phyloP scores from a whole-genome alignment of 2,329 filamentous ascomycete genomes.

The Aureobasidium sp. region DNA sequence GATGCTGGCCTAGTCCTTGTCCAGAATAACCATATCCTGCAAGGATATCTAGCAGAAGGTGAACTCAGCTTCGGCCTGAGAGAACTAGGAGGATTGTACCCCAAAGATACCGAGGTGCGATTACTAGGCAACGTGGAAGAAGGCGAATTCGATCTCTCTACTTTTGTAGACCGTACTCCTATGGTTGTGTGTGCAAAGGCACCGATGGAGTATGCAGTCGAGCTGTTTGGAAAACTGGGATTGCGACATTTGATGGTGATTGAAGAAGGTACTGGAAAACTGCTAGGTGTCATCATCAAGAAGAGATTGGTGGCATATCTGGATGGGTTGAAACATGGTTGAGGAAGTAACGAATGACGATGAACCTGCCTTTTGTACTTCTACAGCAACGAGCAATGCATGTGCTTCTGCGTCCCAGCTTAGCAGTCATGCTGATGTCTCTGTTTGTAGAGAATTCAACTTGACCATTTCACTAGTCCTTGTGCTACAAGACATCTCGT shows the following conservation, averaged over 20 bases:
- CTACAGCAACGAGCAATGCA: not conserved
- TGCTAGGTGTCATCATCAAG: conserved; percentile 50
- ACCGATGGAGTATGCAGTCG: conserved; percentile 50
- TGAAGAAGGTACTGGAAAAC: conserved; percentile 41
- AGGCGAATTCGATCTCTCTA: conserved; percentile 35
- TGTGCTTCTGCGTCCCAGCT: too few species aligned
- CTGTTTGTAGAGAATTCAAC: too few species aligned
- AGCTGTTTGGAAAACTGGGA: conserved; percentile 52
- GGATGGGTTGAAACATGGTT: conserved; percentile 31
- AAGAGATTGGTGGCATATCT: conserved; percentile 47
- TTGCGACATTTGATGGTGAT: conserved; percentile 45
- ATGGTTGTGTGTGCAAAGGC: conserved; percentile 42
- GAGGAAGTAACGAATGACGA: not conserved
- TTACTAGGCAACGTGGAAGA: conserved; percentile 30
- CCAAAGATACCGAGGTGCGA: conserved; percentile 26
- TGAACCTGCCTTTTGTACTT: not conserved
- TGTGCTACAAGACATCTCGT: too few species aligned
- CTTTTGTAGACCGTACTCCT: conserved; percentile 47
- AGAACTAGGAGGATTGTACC: conserved; percentile 27
- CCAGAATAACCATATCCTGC: conserved; percentile 37
- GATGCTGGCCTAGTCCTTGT: conserved; percentile 51
- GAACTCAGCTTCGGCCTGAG: conserved; percentile 44
- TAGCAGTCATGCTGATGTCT: too few species aligned
- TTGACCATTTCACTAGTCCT: too few species aligned
- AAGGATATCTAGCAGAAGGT: conserved; percentile 47